These are phyloP conservation scores for Capsicum rhomboideum DNA, from an alignment of 257 asterid species.

Conservation along the genomic window DNA sequence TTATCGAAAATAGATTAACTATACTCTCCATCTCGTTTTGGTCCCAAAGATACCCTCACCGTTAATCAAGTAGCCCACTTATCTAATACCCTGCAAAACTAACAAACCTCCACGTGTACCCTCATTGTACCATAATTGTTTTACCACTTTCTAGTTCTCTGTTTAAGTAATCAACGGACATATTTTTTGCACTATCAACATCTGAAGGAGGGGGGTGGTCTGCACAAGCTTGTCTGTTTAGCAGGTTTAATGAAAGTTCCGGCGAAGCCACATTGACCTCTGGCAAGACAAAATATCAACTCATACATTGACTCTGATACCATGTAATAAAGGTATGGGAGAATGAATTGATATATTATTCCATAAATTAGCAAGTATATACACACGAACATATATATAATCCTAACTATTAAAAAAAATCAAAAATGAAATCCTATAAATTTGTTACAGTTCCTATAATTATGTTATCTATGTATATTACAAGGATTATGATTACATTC, in stretches of 20 bases:
- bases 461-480: no score
- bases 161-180: conserved; percentile 95
- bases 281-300: conserved; percentile 26
- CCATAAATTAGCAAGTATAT: no score
- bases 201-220: conserved; percentile 86
- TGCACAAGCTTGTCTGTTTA: conserved; percentile 88
- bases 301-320: no score
- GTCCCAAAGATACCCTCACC: background rate
- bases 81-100: background rate
- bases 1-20: background rate
- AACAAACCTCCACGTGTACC: background rate
- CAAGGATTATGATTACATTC: no score
- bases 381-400: no score
- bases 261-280: conserved; percentile 49
- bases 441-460: no score
- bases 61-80: background rate
- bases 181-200: conserved; percentile 78
- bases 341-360: no score
- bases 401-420: no score
- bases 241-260: conserved; percentile 79
- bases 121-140: background rate
- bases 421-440: no score
- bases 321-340: no score
- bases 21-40: background rate
- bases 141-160: conserved; percentile 58